Base-by-base conservation (phyloP, 108 stramenopile species). In the Parietichytrium sp. region DNA sequence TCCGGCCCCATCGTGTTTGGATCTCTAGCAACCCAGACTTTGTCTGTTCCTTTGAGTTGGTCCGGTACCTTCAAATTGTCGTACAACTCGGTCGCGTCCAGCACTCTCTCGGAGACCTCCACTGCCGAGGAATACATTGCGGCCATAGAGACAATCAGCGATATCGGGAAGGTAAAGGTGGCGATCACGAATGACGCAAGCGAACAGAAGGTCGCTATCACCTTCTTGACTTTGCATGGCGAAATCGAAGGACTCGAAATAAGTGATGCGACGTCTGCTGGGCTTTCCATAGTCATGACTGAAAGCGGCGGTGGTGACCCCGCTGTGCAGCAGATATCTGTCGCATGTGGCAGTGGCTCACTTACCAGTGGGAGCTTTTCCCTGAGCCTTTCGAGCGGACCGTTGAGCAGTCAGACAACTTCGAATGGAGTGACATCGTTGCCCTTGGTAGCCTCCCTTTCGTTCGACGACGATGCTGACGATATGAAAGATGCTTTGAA, bases 221-320 rank as follows among this genome's bases (percentile, higher is more conserved):
- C 61, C 33, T 72, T 72, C 45, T 72, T 25, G 20, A 42, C 36
- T n/a, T 42, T 72, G 10, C 61, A 72, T 72, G 61, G 61, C 2
- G 61, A 72, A 20, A 72, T 72, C 42, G 61, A 72, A 27, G 2
- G 6, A 15, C 25, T 72, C 6, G 6, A 10, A 6, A 33, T 42
- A n/a, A 25, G n/a, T 7, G 42, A 13, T 72, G 6, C 15, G 36
- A n/a, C 54, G 29, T 55, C 54, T 26, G 18, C 29, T 20, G 25
- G 1, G 54, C 25, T 36, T 8, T 42, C 42, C 6, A n/a, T 72
- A 25, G 23, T 15, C 10, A 72, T 7, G 23, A 25, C 25, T 0
- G 10, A 36, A 16, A 20, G 16, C 78, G 82, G 36, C 36, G 77
- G 26, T 42, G 82, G 82, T 61, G 72, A 82, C 48, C 82, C 36